Evolutionary conservation across 2,329 filamentous ascomycete genomes (phyloP), one percentile per base, ranked within the genome.

Genomic region (Aspergillus cejpii): DNA sequence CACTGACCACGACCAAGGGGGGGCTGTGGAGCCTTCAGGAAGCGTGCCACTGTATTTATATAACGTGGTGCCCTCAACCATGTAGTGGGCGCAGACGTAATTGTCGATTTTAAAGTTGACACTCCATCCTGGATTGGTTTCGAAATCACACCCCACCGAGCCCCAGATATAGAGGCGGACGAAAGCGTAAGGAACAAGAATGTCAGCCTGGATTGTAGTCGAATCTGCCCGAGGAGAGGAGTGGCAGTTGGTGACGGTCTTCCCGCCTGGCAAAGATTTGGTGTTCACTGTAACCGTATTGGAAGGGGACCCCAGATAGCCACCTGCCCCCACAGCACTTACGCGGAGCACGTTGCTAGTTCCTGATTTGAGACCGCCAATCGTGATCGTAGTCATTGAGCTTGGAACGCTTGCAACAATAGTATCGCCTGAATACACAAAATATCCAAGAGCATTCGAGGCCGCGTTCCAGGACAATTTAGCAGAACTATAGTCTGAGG

Each of bases 101-200:
- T 44, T 6, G 37, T 45, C 44, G 3, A 37, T 15, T 7, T 47
- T 44, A 20, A 43, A 44, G 19, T 47, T 45, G 5, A 47, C 39
- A 24, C 26, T 44, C 47, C 39, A 49, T n/a, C 36, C 44, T n/a
- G 41, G 44, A 41, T 51, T 23, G 6, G 40, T 38, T 31, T 49
- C 47, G 19, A 47, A 49, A 1, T 51, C 51, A 49, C 44, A 49
- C 14, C 42, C 41, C 43, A 43, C 37, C 8, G 41, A 47, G 6
- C 39, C 21, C 48, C 37, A 47, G 40, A 53, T n/a, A 34, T 46
- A 53, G n/a, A 53, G 46, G 24, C 49, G 51, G 29, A 53, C 34
- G 26, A 49, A 51, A 5, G 51, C 37, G 33, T 48, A 53, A 12
- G 49, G 47, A 20, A 53, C 46, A 12, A 53, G 46, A 20, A 53